Evolutionary conservation across 2,329 filamentous ascomycete species (phyloP).

Genomic region (Chaetoscypha palmicola): DNA sequence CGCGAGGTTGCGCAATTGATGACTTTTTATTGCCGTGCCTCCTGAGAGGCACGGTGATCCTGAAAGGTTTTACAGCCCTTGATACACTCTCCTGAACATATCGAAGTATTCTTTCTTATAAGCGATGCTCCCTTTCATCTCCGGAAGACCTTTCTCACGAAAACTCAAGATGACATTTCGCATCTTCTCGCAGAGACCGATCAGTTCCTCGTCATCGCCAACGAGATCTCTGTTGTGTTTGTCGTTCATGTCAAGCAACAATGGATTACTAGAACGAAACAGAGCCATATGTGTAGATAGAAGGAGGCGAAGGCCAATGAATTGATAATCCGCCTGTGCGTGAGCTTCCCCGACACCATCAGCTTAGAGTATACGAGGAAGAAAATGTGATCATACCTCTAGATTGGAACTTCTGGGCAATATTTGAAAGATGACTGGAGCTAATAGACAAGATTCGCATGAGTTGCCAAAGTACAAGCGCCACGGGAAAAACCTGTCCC

Average conservation of each 20-base stretch:
- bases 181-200: conserved; percentile 19
- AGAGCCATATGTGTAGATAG: conserved; percentile 23
- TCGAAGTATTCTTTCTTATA: conserved; percentile 23
- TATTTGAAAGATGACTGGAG: conserved; percentile 18
- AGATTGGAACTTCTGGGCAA: conserved; percentile 12
- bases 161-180: conserved; percentile 21
- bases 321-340: conserved; percentile 18
- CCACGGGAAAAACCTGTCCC: conserved; percentile 24
- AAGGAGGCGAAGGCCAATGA: conserved; percentile 19
- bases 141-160: conserved; percentile 19
- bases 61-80: neutral
- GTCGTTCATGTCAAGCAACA: conserved; percentile 23
- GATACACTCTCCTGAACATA: conserved; percentile 19
- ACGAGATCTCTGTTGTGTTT: conserved; percentile 20
- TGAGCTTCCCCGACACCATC: neutral
- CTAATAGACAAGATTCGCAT: conserved; percentile 19
- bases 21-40: too few relatives aligned
- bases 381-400: conserved; percentile 6
- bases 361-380: neutral
- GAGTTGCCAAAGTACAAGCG: conserved; percentile 24
- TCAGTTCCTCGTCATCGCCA: conserved; percentile 16
- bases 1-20: too few relatives aligned
- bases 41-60: neutral
- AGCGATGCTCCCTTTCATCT: conserved; percentile 24
- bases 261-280: conserved; percentile 23